These are phyloP conservation scores for Pleurotus sapidus DNA, from an alignment of 768 basidiomycete species.

Conservation along the genomic window DNA sequence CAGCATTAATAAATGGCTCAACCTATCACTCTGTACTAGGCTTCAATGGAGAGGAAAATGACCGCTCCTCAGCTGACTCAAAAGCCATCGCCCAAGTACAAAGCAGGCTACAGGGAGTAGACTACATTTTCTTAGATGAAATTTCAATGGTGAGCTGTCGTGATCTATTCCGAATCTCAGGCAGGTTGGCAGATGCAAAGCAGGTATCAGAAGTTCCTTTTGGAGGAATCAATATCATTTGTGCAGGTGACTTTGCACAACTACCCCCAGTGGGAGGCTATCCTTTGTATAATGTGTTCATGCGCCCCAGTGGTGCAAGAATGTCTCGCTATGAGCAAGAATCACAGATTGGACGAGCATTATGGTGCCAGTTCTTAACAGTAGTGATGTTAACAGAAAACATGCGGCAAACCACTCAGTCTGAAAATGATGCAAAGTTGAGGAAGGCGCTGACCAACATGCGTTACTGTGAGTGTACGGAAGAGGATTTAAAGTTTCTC, in stretches of 20 bases:
- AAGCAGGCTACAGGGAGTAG: constrained; percentile 22
- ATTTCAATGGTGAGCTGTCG: constrained; percentile 37
- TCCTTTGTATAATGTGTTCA: constrained; percentile 1
- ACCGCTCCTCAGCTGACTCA: background rate
- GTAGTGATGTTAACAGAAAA: constrained; percentile 15
- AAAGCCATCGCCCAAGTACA: background rate
- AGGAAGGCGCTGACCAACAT: constrained; percentile 19
- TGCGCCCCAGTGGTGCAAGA: background rate
- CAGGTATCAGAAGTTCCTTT: constrained; percentile 19
- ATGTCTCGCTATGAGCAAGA: constrained; percentile 12
- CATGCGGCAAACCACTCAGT: constrained; percentile 16
- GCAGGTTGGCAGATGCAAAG: constrained; percentile 16
- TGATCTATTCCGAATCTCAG: constrained; percentile 27
- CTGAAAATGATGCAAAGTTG: constrained; percentile 14
- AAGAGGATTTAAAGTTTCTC: constrained; percentile 20
- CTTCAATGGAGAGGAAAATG: background rate
- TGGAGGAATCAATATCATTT: constrained; percentile 39
- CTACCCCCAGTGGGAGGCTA: constrained; percentile 28
- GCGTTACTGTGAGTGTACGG: constrained; percentile 21
- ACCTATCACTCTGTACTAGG: constrained; percentile 34
- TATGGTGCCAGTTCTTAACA: constrained; percentile 21
- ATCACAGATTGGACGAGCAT: constrained; percentile 10
- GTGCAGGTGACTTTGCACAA: constrained; percentile 47
- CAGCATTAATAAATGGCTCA: constrained; percentile 27
- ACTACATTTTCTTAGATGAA: constrained; percentile 41